Evolutionary conservation across 352 stramenopile genomes (phyloP).

Genomic region (Hyphochytrium catenoides): DNA sequence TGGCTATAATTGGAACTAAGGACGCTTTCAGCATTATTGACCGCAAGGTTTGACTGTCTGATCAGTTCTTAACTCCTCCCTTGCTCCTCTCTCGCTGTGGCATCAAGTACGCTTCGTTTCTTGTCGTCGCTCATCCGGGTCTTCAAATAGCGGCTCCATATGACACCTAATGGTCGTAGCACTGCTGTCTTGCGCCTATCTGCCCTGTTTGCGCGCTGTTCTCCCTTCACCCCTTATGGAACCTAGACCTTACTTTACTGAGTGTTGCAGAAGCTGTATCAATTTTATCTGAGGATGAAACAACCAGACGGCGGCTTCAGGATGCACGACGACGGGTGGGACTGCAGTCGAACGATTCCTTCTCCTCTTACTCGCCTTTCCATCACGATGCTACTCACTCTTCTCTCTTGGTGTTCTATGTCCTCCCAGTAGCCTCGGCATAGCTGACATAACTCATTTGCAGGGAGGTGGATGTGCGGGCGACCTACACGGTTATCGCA

Average conservation of each 20-base stretch:
- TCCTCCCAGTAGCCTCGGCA: no score
- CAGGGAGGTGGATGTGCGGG: constrained; percentile 82
- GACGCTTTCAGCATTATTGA: constrained; percentile 47
- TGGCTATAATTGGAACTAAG: constrained; percentile 70
- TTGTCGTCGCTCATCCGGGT: no score
- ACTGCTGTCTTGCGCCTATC: no score
- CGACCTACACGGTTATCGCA: constrained; percentile 91
- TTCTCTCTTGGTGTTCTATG: background rate
- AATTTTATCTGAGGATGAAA: constrained; percentile 71
- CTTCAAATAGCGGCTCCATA: no score
- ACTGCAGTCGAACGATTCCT: background rate
- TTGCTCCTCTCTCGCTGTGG: no score
- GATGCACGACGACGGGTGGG: constrained; percentile 91
- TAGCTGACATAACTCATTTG: background rate
- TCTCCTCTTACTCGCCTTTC: background rate
- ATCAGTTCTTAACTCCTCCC: no score
- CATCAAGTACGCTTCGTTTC: no score
- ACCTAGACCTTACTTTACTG: no score
- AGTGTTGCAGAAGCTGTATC: constrained; percentile 25
- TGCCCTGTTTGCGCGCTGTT: no score
- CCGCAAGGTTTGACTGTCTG: constrained; percentile 23
- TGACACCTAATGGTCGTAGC: no score
- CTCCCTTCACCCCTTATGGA: no score
- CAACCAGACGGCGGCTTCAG: constrained; percentile 64
- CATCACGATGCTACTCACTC: background rate